Conservation (phyloP, 495 filamentous ascomycete species). For the Penicillium longicatenatum region DNA sequence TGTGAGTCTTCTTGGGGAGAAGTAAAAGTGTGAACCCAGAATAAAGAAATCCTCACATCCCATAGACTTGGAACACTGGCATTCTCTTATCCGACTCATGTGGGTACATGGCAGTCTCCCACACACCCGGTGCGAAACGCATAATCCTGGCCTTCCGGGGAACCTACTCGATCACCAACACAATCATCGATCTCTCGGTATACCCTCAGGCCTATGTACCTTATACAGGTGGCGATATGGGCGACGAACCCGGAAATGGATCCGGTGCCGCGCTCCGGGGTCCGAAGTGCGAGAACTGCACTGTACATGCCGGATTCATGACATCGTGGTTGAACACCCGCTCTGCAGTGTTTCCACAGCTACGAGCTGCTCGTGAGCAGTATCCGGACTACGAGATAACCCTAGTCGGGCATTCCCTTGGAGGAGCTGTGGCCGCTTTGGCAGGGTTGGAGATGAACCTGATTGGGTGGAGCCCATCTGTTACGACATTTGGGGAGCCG, state of each 20-base stretch:
- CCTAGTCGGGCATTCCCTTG: constrained; percentile 88
- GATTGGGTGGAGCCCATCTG: constrained; percentile 66
- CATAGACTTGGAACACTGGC: constrained; percentile 86
- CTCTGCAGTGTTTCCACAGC: constrained; percentile 58
- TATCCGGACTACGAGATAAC: constrained; percentile 73
- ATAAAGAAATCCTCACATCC: constrained; percentile 3
- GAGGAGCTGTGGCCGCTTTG: constrained; percentile 87
- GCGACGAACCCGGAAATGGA: constrained; percentile 16
- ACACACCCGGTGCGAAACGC: constrained; percentile 55
- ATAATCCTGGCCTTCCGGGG: constrained; percentile 94
- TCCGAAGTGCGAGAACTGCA: constrained; percentile 71
- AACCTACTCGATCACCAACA: constrained; percentile 90
- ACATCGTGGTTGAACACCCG: constrained; percentile 77
- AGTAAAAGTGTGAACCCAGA: neutral
- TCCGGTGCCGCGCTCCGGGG: neutral
- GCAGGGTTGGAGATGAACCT: constrained; percentile 75
- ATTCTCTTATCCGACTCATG: constrained; percentile 85
- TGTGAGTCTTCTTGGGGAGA: constrained; percentile 34
- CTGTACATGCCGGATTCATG: constrained; percentile 89
- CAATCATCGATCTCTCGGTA: constrained; percentile 83
- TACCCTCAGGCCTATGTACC: constrained; percentile 88
- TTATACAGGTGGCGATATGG: constrained; percentile 56
- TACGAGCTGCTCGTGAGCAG: constrained; percentile 52
- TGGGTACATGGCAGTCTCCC: constrained; percentile 88
- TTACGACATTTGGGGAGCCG: constrained; percentile 95